Evolutionary conservation across 352 stramenopile species (phyloP).

Genomic region (Pythium rhizo-oryzae): DNA sequence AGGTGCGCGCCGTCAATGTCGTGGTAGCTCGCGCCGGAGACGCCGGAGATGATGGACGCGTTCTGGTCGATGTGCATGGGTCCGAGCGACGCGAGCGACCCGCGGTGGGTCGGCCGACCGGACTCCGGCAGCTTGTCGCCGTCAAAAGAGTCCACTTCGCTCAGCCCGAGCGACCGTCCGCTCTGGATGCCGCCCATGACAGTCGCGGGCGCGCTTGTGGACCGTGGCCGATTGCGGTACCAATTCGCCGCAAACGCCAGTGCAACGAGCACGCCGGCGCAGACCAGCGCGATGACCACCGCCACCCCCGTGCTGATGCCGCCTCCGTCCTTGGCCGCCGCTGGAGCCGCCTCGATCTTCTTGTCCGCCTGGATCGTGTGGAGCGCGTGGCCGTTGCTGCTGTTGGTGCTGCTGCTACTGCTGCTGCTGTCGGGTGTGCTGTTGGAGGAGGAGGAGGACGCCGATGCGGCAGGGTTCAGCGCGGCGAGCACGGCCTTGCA

Average conservation of each 20-base stretch:
- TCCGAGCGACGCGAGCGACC: background rate
- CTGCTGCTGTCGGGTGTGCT: background rate
- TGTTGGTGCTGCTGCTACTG: background rate
- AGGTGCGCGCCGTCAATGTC: slow-evolving; percentile 34
- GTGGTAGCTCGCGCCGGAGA: slow-evolving; percentile 48
- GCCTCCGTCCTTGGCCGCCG: slow-evolving; percentile 6
- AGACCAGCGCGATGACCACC: slow-evolving; percentile 37
- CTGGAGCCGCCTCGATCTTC: background rate
- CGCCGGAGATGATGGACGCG: slow-evolving; percentile 46
- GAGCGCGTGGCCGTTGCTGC: background rate
- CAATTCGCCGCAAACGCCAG: slow-evolving; percentile 52
- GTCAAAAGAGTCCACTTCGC: slow-evolving; percentile 36
- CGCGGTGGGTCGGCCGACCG: slow-evolving; percentile 8
- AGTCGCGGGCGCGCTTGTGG: slow-evolving; percentile 33
- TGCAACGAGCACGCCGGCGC: slow-evolving; percentile 35
- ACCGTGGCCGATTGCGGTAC: slow-evolving; percentile 47
- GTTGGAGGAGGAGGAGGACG: background rate
- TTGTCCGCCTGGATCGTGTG: slow-evolving; percentile 10
- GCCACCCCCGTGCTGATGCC: slow-evolving; percentile 37
- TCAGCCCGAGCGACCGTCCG: slow-evolving; percentile 27
- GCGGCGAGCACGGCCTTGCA: slow-evolving; percentile 1
- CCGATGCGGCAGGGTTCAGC: slow-evolving; percentile 7
- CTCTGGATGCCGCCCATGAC: slow-evolving; percentile 7
- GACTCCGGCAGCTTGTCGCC: slow-evolving; percentile 28
- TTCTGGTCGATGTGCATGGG: slow-evolving; percentile 37